Base-by-base conservation (phyloP, 805 yeast species). In the Candida corydali region DNA sequence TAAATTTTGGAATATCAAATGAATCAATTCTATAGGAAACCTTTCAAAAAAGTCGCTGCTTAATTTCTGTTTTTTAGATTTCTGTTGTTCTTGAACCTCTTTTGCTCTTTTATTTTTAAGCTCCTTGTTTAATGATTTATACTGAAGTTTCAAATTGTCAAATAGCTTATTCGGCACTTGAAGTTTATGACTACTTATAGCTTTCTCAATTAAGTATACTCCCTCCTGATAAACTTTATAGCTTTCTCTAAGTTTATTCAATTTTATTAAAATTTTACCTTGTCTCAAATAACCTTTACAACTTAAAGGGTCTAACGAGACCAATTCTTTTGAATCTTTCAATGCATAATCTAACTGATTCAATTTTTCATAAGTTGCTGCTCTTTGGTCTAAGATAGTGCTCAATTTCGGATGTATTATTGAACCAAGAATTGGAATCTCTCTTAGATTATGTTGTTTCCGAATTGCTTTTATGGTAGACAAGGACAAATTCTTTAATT, bases 241-340 rank as follows among this genome's bases (percentile, higher is more conserved):
- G 2, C 77, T 70, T 14, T 64, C 67, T 1, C 44, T 19, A 3
- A 59, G 48, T 15, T 57, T 46, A 1, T 54, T 54, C 26, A 49
- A 37, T 8, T 40, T 36, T 17, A 41, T 10, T 16, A 60, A 47
- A 3, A 72, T 42, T 44, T 73, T 75, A 2, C 69, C 64, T 3
- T 55, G 50, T 24, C 80, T 46, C 25, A 75, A 51, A 43, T 74
- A 73, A 1, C 76, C 77, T 47, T 72, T 74, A 49, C 75, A 70
- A 12, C 70, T 59, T 17, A 65, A 45, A 0, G 77, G 78, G 24
- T 72, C 75, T 3, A 60, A 14, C 10, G 42, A 40, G 3, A 68
- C 47, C 29, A 70, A 43, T 24, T 37, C 43, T 20, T 54, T 45
- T 0, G 70, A 70, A 38, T 73, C 78, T 17, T 42, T 40, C 19